Base-by-base conservation (phyloP, 768 basidiomycete species). In the Xerocomus potaroensis region DNA sequence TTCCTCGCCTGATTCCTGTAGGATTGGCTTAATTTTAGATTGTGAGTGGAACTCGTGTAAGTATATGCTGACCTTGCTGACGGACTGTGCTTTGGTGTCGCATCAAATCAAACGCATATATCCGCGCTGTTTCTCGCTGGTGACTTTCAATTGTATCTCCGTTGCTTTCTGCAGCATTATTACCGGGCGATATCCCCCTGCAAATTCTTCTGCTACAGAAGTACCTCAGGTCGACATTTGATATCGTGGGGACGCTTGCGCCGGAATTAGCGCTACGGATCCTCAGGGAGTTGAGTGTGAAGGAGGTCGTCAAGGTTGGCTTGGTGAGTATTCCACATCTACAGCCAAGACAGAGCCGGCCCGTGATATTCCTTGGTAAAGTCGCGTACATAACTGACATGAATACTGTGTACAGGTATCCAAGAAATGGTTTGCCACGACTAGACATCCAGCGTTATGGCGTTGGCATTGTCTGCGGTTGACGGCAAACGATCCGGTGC, bases 181-280 rank as follows among this genome's bases (percentile, higher is more conserved):
- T 89, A 52, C 91, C 91, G 0, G 88, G 89, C 26, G 91, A 93
- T 56, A 87, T 93, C 26, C 80, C 79, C 10, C 73, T 88, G 6
- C 91, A 92, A 62, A 90, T 94, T 35, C 74, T 86, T 1, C 78
- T 90, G 3, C 77, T 95, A 15, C 80, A 92, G 64, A 90, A 91
- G 64, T 93, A 95, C 55, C 77, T 79, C 29, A 80, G 76, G 55
- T 86, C 86, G 11, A 86, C 88, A 6, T 88, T 88, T 57, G 92
- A 95, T 59, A 74, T 95, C 40, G 70, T 94, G 24, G 84, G 86
- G 7, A 75, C 76, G 36, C 72, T 94, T 15, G 74, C 84, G 0
- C 82, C 82, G 0, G 75, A 83, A 16, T 65, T 92, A 1, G 77
- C 81, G 0, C 72, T 84, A 51, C 74, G 76, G 36, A 73, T 93